Percentiles rank a stretch among this genome's conserved stretches.
These are phyloP conservation scores for Arachnomyces sp. DNA, from an alignment of 2,329 filamentous ascomycete species.

Conservation along the genomic window DNA sequence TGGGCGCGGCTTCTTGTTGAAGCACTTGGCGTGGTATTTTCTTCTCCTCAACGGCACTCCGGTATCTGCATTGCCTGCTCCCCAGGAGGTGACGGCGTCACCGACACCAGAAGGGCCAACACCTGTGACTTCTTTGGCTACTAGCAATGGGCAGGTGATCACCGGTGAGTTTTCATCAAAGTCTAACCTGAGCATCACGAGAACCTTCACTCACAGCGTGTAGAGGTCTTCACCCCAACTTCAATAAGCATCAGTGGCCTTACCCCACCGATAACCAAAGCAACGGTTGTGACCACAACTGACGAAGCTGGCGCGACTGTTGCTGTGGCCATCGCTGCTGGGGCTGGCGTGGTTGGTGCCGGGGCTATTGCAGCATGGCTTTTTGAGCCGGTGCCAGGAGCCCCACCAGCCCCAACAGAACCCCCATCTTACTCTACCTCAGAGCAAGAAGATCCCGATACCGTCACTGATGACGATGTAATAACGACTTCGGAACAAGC, in stretches of 20 bases:
- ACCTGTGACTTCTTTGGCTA: constrained; percentile 2
- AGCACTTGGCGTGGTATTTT: constrained; percentile 2
- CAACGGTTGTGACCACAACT: constrained; percentile 6
- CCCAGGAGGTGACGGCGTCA: neutral
- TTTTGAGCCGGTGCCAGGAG: constrained; percentile 5
- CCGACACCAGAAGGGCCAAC: neutral
- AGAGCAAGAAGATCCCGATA: neutral
- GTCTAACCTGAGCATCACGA: neutral
- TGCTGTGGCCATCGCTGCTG: constrained; percentile 6
- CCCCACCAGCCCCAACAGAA: constrained; percentile 3
- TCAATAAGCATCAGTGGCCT: constrained; percentile 3
- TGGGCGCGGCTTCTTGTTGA: neutral
- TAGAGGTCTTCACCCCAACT: constrained; percentile 8
- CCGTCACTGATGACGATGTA: neutral
- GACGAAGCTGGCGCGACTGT: constrained; percentile 4
- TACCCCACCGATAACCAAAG: constrained; percentile 4
- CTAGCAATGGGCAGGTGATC: neutral
- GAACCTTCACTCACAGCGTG: neutral
- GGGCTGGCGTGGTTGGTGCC: constrained; percentile 5
- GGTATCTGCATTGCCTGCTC: neutral
- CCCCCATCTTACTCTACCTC: constrained; percentile 4
- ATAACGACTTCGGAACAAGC: neutral
- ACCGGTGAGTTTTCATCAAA: constrained; percentile 1
- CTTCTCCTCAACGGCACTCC: constrained; percentile 2
- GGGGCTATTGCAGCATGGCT: constrained; percentile 7